phyloP scores from a whole-genome alignment of 257 asterid genomes.

The Solanum clarkiae region DNA sequence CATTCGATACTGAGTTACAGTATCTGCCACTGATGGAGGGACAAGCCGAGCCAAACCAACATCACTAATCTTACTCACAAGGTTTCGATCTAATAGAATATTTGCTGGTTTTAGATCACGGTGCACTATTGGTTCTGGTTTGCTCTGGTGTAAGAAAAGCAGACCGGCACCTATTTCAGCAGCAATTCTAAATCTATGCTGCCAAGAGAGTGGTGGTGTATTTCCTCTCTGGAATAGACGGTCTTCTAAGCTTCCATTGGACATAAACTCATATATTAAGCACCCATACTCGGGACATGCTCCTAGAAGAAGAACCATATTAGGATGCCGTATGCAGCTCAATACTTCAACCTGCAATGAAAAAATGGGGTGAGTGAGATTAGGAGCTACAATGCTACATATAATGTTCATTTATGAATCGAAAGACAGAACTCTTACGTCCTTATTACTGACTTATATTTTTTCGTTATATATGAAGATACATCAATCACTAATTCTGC shows the following conservation, averaged over 20 bases:
- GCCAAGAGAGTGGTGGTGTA: slow-evolving; percentile 74
- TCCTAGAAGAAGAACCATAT: slow-evolving; percentile 93
- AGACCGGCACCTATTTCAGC: slow-evolving; percentile 80
- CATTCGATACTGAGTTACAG: slow-evolving; percentile 80
- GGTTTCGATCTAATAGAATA: slow-evolving; percentile 74
- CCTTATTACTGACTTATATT: neutral
- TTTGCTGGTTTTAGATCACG: slow-evolving; percentile 88
- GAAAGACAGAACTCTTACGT: neutral
- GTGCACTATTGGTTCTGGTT: slow-evolving; percentile 90
- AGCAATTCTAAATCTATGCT: slow-evolving; percentile 64
- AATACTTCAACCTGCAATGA: slow-evolving; percentile 63
- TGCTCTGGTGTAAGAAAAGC: slow-evolving; percentile 87
- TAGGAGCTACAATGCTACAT: neutral
- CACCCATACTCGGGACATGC: slow-evolving; percentile 98
- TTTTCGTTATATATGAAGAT: neutral
- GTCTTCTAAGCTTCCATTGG: slow-evolving; percentile 88
- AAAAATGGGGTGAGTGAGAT: neutral
- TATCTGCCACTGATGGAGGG: slow-evolving; percentile 76
- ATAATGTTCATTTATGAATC: neutral
- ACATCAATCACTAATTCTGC: neutral
- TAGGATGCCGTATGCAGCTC: slow-evolving; percentile 86
- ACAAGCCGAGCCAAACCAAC: slow-evolving; percentile 94
- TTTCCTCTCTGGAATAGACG: slow-evolving; percentile 53
- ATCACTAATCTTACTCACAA: slow-evolving; percentile 77
- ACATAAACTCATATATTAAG: slow-evolving; percentile 80